Base-by-base conservation (phyloP, 768 basidiomycete genomes). In the Crassisporium funariophilum region DNA sequence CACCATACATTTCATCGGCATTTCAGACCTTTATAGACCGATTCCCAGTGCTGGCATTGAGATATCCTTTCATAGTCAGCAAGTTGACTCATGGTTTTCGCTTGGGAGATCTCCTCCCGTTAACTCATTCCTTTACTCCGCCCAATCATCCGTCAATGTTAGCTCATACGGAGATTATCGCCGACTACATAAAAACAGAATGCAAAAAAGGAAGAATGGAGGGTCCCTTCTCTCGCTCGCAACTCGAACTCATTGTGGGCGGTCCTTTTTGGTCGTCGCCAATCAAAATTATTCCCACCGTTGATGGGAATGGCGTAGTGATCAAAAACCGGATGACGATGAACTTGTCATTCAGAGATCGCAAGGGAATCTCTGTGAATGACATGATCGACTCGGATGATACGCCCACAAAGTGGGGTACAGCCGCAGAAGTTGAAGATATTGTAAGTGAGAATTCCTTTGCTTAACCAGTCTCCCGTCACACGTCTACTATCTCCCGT, bases 1-100 rank as follows among this genome's bases (percentile, higher is more conserved):
- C 54, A 2, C 70, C 69, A 1, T 72, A 72, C 44, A 41, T 61
- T 47, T 20, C 60, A 1, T 19, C 52, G 4, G 63, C 66, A 2
- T 69, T 71, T 35, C 47, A 58, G 4, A 12, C 4, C 0, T 41
- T 55, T 15, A 54, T 70, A 5, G 6, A 16, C 2, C 52, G 47
- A 21, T 52, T 58, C 24, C 35, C 57, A 7, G 52, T 72, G 1
- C 24, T 40, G 4, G 4, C 47, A n/a, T n/a, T n/a, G 2, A 3
- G 25, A 15, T 72, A 71, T 21, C 71, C 70, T 0, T 5, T 50
- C 5, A 57, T 73, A 2, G 43, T 58, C 2, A 4, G 47, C 1
- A 69, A 41, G 21, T 24, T 41, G 12, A 5, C 9, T 19, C 39
- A 48, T 17, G 38, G 47, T 13, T 29, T 29, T 29, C 27, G 8